Evolutionary conservation across 495 filamentous ascomycete genomes (phyloP), one percentile per base, ranked within the genome.

Genomic region (Aspergillus baeticus): DNA sequence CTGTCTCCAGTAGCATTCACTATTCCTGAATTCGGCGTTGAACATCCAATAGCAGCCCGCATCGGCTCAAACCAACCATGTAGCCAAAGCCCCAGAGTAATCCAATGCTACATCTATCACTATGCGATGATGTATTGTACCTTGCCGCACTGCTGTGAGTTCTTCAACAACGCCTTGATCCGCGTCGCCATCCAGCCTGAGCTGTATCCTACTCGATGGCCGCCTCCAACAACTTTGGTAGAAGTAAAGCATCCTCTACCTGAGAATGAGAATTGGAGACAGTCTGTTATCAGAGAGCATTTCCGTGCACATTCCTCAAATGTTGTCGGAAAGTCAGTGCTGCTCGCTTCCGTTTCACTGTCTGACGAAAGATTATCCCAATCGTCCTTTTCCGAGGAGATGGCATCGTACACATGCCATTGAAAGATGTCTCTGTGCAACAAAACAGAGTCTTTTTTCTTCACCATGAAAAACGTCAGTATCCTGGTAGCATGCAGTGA

Each of bases 251-350:
- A 65, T 50, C 69, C 58, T 3, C 60, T 45, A 6, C 67, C 60
- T 5, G 67, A 60, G 41, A 72, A 71, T 0, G 75, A 72, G 31
- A 74, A 78, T 41, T 78, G 75, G 20, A 79, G 56, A 53, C 77
- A 79, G 10, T 69, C 68, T 0, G 59, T 35, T 15, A 77, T 65
- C 33, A 62, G 63, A n/a, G 61, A 59, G 26, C 77, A 81, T 10
- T 59, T 61, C 6, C 60, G 61, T n/a, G 65, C 67, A 43, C 76
- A 80, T 21, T 62, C 64, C 2, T 68, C 65, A 8, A 66, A 57
- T 0, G 69, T 72, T 3, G 51, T 59, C 8, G 59, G 18, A 3
- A 36, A 39, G 10, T 61, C 59, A 35, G 56, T 63, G 17, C 50
- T 37, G 1, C 63, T 61, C 35, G 61, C 63, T 33, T 63, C 56